Base-by-base conservation (phyloP, 164 flowering plant species). In the Piper longum region DNA sequence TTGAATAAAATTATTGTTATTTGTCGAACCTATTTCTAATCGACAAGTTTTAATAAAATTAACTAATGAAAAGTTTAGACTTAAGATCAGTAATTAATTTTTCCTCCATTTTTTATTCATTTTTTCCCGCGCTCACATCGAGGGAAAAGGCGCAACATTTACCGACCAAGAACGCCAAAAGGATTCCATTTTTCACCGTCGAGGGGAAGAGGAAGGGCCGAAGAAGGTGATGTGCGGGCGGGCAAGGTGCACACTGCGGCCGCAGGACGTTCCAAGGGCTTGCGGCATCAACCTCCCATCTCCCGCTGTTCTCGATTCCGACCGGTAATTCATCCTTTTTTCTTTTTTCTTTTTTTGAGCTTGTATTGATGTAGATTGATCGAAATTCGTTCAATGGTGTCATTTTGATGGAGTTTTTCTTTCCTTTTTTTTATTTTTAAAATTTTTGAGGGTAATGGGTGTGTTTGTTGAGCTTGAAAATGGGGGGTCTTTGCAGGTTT, bases 211-310 rank as follows among this genome's bases (percentile, higher is more conserved):
- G 14, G 52, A 48, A 48, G 60, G 12, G 61, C 70, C 52, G 59
- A 57, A 57, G 60, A 60, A 70, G 18, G 69, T 55, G 41, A 83
- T 89, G 96, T 92, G 98, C 61, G 98, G 95, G 36, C 79, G 98
- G 62, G 79, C 78, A 65, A 82, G 91, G 4, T 89, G 93, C 55
- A 80, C 84, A 57, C 80, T 89, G 13, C 69, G 91, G 56, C 76
- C 82, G 19, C 85, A 85, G 16, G 93, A 83, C 68, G 64, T 86
- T 57, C 71, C 86, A 14, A 73, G 93, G 69, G 92, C 95, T 52
- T 86, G 87, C 66, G 71, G 83, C 57, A 70, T 85, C 72, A 62
- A 55, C 72, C 55, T 51, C 61, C 69, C 71, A 7, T 62, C 83
- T 36, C 41, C 67, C 48, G 77, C 79, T 19, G 66, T 68, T 17